Base-by-base conservation (phyloP, 2,329 filamentous ascomycete genomes). In the Fusarium anthophilum region DNA sequence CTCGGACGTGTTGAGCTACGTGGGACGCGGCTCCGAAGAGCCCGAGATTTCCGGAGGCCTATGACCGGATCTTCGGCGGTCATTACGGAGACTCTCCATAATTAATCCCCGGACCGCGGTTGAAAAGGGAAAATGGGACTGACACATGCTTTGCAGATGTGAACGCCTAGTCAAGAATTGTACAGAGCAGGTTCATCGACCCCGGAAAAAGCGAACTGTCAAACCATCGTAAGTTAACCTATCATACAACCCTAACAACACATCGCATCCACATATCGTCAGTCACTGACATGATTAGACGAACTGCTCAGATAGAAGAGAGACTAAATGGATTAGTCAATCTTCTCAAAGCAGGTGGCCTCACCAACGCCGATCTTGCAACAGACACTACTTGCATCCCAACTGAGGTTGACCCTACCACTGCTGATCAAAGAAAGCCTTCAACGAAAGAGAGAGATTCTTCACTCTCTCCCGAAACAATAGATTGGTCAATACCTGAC, bases 221-320 rank as follows among this genome's bases (percentile, higher is more conserved):
- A 87, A 85, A 66, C 84, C 86, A 38, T 88, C 86, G 87, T 88
- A 80, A 82, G 86, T 83, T 6, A 17, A 6, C 55, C 37, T 26
- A 13, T 35, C 32, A 37, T 15, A 10, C 15, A 24, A 24, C 13
- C 38, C 24, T 10, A 22, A 48, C 22, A 5, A 28, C 15, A 38
- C 10, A 28, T 5, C 5, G 20, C 41, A 18, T 48, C 47, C 15
- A 30, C 28, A 43, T 37, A 44, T 22, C 8, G 5, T n/a, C 18
- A 6, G n/a, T 28, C 5, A 53, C 58, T 57, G 13, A 74, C 18
- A 39, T n/a, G n/a, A 8, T 20, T 20, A 88, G 86, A 20, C 84
- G 82, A 75, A 88, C 86, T 6, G 83, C 85, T 2, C 86, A 87
- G 64, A 84, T 88, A 20, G 86, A 88, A 66, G 83, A 87, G 63